Conservation (phyloP, 306 rosid species). For the Crotalaria pallida region DNA sequence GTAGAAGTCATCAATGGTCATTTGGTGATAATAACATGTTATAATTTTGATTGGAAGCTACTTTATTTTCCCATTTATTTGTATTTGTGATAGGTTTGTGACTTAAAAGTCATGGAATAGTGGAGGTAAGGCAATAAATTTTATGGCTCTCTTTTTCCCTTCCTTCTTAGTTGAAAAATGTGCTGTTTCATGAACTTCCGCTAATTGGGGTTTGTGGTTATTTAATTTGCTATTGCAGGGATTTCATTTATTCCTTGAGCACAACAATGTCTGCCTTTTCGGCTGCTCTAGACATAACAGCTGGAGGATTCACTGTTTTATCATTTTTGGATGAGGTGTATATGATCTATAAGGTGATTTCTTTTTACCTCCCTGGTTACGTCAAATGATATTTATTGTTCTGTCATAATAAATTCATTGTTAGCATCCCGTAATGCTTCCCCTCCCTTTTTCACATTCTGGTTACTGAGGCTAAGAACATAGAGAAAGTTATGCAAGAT, state of each 20-base stretch:
- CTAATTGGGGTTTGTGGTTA: conserved; percentile 24
- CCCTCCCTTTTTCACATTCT: no score
- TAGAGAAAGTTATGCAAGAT: no score
- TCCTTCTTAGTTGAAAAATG: neutral
- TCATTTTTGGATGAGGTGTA: conserved; percentile 70
- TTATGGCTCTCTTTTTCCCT: neutral
- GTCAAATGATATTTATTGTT: conserved; percentile 17
- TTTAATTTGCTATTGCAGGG: conserved; percentile 52
- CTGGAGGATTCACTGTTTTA: conserved; percentile 59
- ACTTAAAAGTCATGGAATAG: neutral
- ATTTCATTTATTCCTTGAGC: conserved; percentile 60
- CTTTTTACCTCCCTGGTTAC: conserved; percentile 4
- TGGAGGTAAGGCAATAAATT: neutral
- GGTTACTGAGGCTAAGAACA: no score
- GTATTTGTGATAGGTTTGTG: neutral
- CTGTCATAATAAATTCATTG: conserved; percentile 3
- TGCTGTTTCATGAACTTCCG: conserved; percentile 15
- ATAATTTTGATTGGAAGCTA: neutral
- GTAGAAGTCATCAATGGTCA: neutral
- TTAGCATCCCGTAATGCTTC: neutral
- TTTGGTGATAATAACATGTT: neutral
- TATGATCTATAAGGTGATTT: conserved; percentile 60
- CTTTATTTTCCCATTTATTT: neutral
- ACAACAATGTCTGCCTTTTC: conserved; percentile 46
- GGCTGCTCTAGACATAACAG: conserved; percentile 41